Base-by-base conservation (phyloP, 2,329 filamentous ascomycete species). In the Plenodomus lindquistii region DNA sequence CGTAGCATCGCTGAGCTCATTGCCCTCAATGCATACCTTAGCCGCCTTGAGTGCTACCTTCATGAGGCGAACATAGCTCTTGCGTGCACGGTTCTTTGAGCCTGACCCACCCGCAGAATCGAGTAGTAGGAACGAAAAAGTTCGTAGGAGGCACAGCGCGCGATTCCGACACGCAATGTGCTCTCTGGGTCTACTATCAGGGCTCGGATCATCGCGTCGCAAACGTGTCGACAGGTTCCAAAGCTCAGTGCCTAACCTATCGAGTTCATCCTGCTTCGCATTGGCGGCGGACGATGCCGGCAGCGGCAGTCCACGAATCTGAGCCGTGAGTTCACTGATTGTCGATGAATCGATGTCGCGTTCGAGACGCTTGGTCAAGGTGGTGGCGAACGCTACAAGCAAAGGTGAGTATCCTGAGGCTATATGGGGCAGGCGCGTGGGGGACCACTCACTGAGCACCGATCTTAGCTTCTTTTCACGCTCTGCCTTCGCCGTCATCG, bases 81-180 rank as follows among this genome's bases (percentile, higher is more conserved):
- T 68, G 36, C 54, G 52, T 20, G 60, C 54, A 11, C 46, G 48
- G 7, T 46, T 40, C 41, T 65, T 66, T 9, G 50, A 45, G 11
- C 45, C 46, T 17, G 61, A 59, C 13, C 52, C 44, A n/a, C 57
- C 57, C 20, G 61, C 65, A 2, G 65, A 74, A 37, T 87, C 83
- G 13, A 96, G 75, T 46, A 93, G 70, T 13, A 86, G 73, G 61
- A 89, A 91, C 0, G 88, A 81, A 58, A 92, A 80, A 4, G 76
- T 73, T 34, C 80, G 78, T 4, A 80, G 70, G 66, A 71, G 50
- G 40, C 60, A 55, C 2, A 72, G 18, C 36, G 42, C 50, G 40
- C 44, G 48, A 39, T 52, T 59, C 37, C 20, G 62, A 47, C 52
- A 69, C 7, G 44, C 35, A 1, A 38, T 40, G 15, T 66, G 57